Conservation (phyloP, 306 rosid species). For the Vigna mungo region DNA sequence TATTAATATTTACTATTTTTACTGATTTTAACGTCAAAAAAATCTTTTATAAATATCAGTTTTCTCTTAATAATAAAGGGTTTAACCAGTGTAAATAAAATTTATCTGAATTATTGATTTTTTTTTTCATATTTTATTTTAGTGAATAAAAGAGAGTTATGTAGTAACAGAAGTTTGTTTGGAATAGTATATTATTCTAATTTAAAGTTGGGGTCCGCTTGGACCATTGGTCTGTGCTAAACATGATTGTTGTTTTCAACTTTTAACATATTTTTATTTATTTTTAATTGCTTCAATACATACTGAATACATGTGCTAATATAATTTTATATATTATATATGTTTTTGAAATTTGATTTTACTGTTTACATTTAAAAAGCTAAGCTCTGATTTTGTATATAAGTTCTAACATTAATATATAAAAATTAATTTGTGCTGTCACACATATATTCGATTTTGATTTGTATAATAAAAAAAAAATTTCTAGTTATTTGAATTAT, state of each 20-base stretch:
- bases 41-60: too few relatives aligned
- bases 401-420: neutral
- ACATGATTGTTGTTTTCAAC: conserved; percentile 28
- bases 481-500: neutral
- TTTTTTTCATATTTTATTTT: conserved; percentile 20
- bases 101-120: neutral
- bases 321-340: neutral
- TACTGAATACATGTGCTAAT: neutral
- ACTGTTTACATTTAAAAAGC: neutral
- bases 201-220: conserved; percentile 37
- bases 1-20: too few relatives aligned
- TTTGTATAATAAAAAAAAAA: neutral
- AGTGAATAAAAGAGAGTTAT: neutral
- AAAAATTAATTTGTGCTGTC: neutral
- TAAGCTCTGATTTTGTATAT: too few relatives aligned
- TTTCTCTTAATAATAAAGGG: too few relatives aligned
- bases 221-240: conserved; percentile 41
- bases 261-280: neutral
- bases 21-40: too few relatives aligned
- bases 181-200: neutral
- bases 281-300: neutral
- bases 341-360: neutral
- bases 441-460: neutral
- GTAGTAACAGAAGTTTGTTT: neutral
- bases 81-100: too few relatives aligned